These are phyloP conservation scores for Vitis rupestris DNA, from an alignment of 164 flowering plant genomes.

Conservation along the genomic window DNA sequence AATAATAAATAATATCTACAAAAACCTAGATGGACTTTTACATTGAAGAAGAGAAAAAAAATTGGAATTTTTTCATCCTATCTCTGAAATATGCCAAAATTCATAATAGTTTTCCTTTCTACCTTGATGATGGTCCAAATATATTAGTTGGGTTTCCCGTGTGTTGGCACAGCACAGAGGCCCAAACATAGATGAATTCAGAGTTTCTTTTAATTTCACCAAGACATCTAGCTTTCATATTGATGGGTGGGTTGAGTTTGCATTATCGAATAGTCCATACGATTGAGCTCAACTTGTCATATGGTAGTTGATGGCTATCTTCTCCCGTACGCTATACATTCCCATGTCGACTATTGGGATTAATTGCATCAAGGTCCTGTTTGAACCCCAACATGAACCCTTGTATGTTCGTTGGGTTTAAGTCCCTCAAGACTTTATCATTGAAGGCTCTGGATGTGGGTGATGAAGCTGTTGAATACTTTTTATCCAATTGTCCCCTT, in stretches of 20 bases:
- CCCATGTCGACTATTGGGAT: neutral
- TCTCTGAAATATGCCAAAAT: too few relatives aligned
- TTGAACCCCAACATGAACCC: neutral
- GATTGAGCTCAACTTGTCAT: neutral
- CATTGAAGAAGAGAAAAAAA: too few relatives aligned
- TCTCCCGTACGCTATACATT: neutral
- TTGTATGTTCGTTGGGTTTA: neutral
- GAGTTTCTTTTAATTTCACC: neutral
- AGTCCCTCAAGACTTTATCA: neutral
- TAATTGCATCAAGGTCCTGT: neutral
- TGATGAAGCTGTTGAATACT: neutral
- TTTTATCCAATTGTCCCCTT: neutral
- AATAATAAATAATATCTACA: too few relatives aligned
- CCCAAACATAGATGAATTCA: too few relatives aligned
- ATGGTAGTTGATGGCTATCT: too few relatives aligned
- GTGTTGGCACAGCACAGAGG: neutral
- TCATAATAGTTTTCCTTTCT: too few relatives aligned
- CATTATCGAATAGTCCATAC: neutral
- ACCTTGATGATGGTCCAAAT: neutral
- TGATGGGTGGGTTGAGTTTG: too few relatives aligned
- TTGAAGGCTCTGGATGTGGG: neutral
- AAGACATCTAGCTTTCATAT: neutral
- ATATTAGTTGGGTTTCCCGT: neutral
- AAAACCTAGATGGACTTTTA: too few relatives aligned
- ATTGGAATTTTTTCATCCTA: too few relatives aligned